Evolutionary conservation across 2,329 filamentous ascomycete genomes (phyloP).

Genomic region (Tetracladium maxilliforme): DNA sequence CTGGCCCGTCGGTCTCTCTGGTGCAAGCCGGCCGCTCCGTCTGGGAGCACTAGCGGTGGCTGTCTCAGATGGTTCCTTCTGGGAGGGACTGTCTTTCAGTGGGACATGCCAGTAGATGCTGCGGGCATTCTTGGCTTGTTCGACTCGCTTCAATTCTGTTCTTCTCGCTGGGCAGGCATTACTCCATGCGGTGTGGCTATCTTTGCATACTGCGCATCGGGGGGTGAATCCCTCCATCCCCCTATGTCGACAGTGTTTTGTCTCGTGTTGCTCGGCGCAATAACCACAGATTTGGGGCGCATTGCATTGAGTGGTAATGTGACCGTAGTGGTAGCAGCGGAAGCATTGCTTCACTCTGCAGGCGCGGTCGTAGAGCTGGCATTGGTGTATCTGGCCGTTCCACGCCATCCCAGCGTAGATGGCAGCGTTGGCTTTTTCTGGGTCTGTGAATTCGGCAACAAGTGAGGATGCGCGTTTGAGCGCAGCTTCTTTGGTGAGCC

Average conservation of each 20-base stretch:
- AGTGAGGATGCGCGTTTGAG: conserved; percentile 10
- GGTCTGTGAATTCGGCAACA: conserved; percentile 12
- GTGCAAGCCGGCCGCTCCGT: too few species aligned
- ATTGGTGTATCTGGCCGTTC: conserved; percentile 8
- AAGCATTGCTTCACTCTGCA: conserved; percentile 14
- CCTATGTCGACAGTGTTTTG: conserved; percentile 9
- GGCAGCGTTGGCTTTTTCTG: conserved; percentile 10
- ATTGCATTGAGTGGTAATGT: conserved; percentile 10
- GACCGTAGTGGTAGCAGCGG: conserved; percentile 10
- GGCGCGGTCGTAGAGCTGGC: conserved; percentile 11
- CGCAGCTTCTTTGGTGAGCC: conserved; percentile 9
- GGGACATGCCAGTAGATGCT: conserved; percentile 8
- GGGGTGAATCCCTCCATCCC: conserved; percentile 9
- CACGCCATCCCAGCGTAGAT: conserved; percentile 11
- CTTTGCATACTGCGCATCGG: conserved; percentile 11
- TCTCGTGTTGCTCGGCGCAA: conserved; percentile 10
- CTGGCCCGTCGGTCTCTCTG: too few species aligned
- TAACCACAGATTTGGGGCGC: conserved; percentile 10
- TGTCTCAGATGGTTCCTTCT: too few species aligned
- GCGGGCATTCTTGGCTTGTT: conserved; percentile 7
- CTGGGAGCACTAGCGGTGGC: too few species aligned
- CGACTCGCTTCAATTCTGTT: conserved; percentile 9
- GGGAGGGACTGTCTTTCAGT: too few species aligned
- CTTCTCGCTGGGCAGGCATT: conserved; percentile 11
- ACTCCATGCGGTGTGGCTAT: conserved; percentile 11